Evolutionary conservation across 306 rosid species (phyloP).

Genomic region (Rosa multiflora): DNA sequence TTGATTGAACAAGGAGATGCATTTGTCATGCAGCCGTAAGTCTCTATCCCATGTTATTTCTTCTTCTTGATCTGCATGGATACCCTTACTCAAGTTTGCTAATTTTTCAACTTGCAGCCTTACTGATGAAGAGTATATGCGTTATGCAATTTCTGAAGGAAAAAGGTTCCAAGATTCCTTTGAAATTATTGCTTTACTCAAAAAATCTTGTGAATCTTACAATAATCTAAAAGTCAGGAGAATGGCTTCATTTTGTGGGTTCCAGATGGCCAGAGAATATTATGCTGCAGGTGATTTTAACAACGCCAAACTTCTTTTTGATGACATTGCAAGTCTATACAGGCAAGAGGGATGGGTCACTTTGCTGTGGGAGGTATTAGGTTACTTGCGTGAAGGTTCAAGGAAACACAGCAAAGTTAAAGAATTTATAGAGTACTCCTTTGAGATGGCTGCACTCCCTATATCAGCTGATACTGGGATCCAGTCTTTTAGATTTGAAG

Average conservation of each 20-base stretch:
- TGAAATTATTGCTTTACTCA: slow-evolving; percentile 77
- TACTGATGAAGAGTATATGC: slow-evolving; percentile 76
- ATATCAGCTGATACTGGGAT: slow-evolving; percentile 54
- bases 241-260: slow-evolving; percentile 74
- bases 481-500: slow-evolving; percentile 50
- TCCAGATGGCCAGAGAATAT: slow-evolving; percentile 85
- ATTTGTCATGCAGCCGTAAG: slow-evolving; percentile 76
- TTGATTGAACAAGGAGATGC: slow-evolving; percentile 71
- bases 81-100: slow-evolving; percentile 24
- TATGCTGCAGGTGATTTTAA: slow-evolving; percentile 62
- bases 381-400: slow-evolving; percentile 87
- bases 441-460: slow-evolving; percentile 95
- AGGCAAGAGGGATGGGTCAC: slow-evolving; percentile 97
- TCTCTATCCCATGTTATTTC: slow-evolving; percentile 27
- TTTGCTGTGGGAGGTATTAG: slow-evolving; percentile 88
- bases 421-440: slow-evolving; percentile 87
- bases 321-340: slow-evolving; percentile 67
- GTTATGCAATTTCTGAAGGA: slow-evolving; percentile 68
- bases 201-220: slow-evolving; percentile 78
- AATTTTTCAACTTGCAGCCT: slow-evolving; percentile 57
- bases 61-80: not conserved
- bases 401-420: slow-evolving; percentile 55
- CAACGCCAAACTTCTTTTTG: slow-evolving; percentile 66
- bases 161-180: slow-evolving; percentile 81
- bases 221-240: slow-evolving; percentile 58